Base-by-base conservation (phyloP, 2,329 filamentous ascomycete species). In the Xylariaceae sp. region DNA sequence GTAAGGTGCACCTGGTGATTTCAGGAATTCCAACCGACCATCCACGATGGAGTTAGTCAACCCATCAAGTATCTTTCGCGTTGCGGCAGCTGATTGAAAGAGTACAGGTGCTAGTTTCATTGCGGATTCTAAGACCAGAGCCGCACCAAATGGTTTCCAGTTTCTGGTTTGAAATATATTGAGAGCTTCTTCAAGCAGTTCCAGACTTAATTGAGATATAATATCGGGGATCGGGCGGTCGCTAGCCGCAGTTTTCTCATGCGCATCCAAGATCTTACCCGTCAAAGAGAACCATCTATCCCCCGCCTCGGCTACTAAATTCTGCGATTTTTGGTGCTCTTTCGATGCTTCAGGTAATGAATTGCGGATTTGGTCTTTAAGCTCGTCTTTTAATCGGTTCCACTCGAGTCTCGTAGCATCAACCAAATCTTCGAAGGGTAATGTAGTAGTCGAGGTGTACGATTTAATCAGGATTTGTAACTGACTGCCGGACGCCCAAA, bases 321-420 rank as follows among this genome's bases (percentile, higher is more conserved):
- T 78, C 67, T 96, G 90, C 0, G 89, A 95, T 40, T 78, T 77
- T 22, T 81, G 78, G 61, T 88, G 88, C 16, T 90, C 87, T 57
- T 86, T 86, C 0, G 90, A 91, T 52, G 92, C 84, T 65, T 92
- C 90, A 0, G 92, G 90, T 5, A 89, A 78, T 0, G 90, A 95
- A 5, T 82, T 81, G 50, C 84, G 85, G 53, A 96, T 84, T 36
- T 80, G 78, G 30, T 83, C 75, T 22, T 85, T 75, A n/a, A 96
- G 72, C 0, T 76, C 68, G 1, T 80, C 72, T 0, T 82, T 80
- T n/a, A 90, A 70, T 1, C 74, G 74, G 2, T 74, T 68, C 88
- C 89, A 94, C 58, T 85, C 75, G 2, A 75, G 69, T 15, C 74
- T 68, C 0, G 88, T 73, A 0, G 80, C 73, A 2, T 72, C 61